A percentile compares a stretch with the other conserved stretches of the same genome.
Conservation (phyloP, 1,284 basidiomycete genomes). For the Cryptococcus sp. region DNA sequence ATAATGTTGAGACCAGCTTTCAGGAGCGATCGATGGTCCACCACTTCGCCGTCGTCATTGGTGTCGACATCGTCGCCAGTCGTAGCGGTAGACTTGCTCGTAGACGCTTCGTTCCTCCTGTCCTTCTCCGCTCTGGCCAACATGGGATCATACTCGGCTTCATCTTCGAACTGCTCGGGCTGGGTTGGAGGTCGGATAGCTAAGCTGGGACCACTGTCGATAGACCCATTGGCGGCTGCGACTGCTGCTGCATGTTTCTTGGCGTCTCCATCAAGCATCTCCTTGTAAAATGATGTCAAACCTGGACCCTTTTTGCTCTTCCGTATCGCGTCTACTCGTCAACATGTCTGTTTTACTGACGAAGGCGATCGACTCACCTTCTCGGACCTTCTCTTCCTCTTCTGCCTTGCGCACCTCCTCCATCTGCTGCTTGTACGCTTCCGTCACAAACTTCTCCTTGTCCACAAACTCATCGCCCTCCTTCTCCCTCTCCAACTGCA, state of each 20-base stretch:
- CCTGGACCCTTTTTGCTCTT: slow-evolving; percentile 57
- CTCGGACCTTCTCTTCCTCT: slow-evolving; percentile 77
- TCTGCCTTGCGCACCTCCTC: slow-evolving; percentile 84
- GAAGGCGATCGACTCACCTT: slow-evolving; percentile 58
- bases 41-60: slow-evolving; percentile 95
- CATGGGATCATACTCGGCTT: slow-evolving; percentile 42
- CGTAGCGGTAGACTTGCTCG: slow-evolving; percentile 34
- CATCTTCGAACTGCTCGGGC: slow-evolving; percentile 28
- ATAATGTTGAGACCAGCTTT: slow-evolving; percentile 83
- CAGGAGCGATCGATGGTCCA: slow-evolving; percentile 90
- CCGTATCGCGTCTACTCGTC: slow-evolving; percentile 55
- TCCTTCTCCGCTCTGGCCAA: slow-evolving; percentile 28
- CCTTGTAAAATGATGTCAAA: slow-evolving; percentile 80
- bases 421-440: slow-evolving; percentile 96
- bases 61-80: slow-evolving; percentile 85
- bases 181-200: slow-evolving; percentile 27
- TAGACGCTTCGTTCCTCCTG: slow-evolving; percentile 5
- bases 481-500: slow-evolving; percentile 81
- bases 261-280: slow-evolving; percentile 72
- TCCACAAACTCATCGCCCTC: slow-evolving; percentile 93
- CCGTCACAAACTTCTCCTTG: slow-evolving; percentile 95
- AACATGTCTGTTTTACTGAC: background rate
- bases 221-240: slow-evolving; percentile 41
- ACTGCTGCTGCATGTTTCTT: slow-evolving; percentile 77
- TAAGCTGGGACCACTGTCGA: slow-evolving; percentile 49